Evolutionary conservation across 1,139 yeast species (phyloP).

Genomic region (Yamadazyma mexicana): DNA sequence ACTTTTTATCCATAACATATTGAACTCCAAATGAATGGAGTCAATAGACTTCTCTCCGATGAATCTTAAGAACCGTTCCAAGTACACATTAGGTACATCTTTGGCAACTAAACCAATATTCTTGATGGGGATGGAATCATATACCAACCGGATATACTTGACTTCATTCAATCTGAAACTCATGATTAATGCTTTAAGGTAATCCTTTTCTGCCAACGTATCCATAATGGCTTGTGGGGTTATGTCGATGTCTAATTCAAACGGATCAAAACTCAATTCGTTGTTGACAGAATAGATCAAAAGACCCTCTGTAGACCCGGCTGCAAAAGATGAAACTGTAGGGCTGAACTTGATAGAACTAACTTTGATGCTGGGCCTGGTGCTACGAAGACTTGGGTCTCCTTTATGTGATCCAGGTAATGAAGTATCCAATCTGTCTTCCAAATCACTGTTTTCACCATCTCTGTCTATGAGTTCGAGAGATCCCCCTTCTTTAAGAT

Average conservation of each 20-base stretch:
- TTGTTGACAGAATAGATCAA: slow-evolving; percentile 80
- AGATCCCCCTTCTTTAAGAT: slow-evolving; percentile 88
- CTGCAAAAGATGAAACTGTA: slow-evolving; percentile 87
- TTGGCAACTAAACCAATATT: slow-evolving; percentile 67
- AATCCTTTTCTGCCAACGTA: slow-evolving; percentile 66
- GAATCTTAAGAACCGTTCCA: slow-evolving; percentile 65
- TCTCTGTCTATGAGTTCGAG: slow-evolving; percentile 77
- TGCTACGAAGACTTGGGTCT: slow-evolving; percentile 76
- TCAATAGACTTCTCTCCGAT: slow-evolving; percentile 70
- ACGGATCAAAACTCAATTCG: slow-evolving; percentile 82
- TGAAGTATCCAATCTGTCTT: slow-evolving; percentile 72
- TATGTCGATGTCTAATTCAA: slow-evolving; percentile 88
- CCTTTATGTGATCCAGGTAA: slow-evolving; percentile 92
- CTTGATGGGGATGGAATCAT: slow-evolving; percentile 72
- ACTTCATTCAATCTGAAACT: slow-evolving; percentile 88
- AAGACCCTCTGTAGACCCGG: slow-evolving; percentile 94
- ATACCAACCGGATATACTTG: slow-evolving; percentile 68
- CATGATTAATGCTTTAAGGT: slow-evolving; percentile 83
- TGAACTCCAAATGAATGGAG: slow-evolving; percentile 85
- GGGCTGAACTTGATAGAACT: slow-evolving; percentile 83
- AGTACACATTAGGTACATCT: slow-evolving; percentile 75
- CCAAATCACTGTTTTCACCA: slow-evolving; percentile 85
- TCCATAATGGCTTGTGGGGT: slow-evolving; percentile 78
- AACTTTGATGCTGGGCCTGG: slow-evolving; percentile 80
- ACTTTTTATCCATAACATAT: slow-evolving; percentile 75